Conservation (phyloP, 2,329 filamentous ascomycete species). For the Xylaria sp. region DNA sequence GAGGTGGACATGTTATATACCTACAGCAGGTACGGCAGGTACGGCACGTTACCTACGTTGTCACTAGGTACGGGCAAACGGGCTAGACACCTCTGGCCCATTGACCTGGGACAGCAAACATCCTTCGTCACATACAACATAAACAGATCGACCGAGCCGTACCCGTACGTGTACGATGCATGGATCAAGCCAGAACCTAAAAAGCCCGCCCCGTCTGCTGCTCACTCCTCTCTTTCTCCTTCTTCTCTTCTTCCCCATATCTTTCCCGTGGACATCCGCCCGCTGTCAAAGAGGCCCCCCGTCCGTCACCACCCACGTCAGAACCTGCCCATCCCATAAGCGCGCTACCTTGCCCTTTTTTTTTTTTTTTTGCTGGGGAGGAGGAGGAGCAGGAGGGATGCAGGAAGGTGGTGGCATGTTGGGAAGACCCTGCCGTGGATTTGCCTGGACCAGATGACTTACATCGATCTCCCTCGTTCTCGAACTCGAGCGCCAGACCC, state of each 20-base stretch:
- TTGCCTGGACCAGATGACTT: neutral
- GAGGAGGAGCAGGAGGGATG: neutral
- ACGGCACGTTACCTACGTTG: slow-evolving; percentile 2
- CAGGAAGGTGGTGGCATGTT: neutral
- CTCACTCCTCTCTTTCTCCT: too few species aligned
- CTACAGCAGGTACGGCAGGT: neutral
- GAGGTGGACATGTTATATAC: neutral
- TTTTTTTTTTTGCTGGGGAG: too few species aligned
- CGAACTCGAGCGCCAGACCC: neutral
- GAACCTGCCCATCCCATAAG: neutral
- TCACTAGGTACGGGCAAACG: too few species aligned
- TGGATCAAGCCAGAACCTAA: slow-evolving; percentile 21
- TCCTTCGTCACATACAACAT: slow-evolving; percentile 6
- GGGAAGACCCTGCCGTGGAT: neutral
- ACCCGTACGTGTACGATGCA: slow-evolving; percentile 8
- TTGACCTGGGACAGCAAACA: slow-evolving; percentile 17
- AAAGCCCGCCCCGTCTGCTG: neutral
- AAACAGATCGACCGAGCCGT: slow-evolving; percentile 11
- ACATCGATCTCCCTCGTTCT: neutral
- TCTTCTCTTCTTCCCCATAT: too few species aligned
- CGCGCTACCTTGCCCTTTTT: neutral
- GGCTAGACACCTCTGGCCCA: slow-evolving; percentile 2
- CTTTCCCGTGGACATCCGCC: neutral
- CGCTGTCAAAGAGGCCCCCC: neutral
- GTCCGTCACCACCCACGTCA: too few species aligned